These are phyloP conservation scores for Apiospora koreana DNA, from an alignment of 2,329 filamentous ascomycete genomes.

Conservation along the genomic window DNA sequence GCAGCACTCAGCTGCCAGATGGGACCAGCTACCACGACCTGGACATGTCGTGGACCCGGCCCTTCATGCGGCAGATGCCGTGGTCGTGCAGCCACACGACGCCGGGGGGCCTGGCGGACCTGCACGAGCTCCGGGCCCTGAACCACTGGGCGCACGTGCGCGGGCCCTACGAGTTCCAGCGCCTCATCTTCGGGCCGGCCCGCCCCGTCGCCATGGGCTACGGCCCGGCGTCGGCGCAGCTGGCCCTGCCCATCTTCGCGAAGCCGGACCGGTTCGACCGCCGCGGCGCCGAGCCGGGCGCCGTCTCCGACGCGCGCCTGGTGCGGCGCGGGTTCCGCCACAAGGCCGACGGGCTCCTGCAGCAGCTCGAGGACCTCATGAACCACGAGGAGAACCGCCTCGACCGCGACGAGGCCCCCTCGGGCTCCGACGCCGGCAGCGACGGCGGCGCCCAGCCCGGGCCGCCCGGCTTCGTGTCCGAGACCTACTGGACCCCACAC, in stretches of 20 bases:
- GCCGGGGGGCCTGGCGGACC: neutral
- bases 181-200: neutral
- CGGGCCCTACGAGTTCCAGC: neutral
- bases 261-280: neutral
- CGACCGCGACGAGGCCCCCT: neutral
- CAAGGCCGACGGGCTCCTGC: neutral
- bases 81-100: neutral
- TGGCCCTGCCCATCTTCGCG: neutral
- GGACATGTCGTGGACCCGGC: conserved; percentile 2
- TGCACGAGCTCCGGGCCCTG: neutral
- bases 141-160: neutral
- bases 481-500: neutral
- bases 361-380: neutral
- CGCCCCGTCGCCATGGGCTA: neutral
- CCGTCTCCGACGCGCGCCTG: neutral
- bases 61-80: neutral
- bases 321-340: neutral
- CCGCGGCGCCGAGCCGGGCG: neutral
- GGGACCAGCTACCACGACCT: neutral
- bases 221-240: neutral
- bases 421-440: neutral
- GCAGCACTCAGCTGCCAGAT: neutral
- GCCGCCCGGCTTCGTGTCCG: no score
- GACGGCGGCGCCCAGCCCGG: neutral
- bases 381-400: neutral